These are phyloP conservation scores for Geotrichum fermentans DNA, from an alignment of 1,139 yeast genomes.

Conservation along the genomic window DNA sequence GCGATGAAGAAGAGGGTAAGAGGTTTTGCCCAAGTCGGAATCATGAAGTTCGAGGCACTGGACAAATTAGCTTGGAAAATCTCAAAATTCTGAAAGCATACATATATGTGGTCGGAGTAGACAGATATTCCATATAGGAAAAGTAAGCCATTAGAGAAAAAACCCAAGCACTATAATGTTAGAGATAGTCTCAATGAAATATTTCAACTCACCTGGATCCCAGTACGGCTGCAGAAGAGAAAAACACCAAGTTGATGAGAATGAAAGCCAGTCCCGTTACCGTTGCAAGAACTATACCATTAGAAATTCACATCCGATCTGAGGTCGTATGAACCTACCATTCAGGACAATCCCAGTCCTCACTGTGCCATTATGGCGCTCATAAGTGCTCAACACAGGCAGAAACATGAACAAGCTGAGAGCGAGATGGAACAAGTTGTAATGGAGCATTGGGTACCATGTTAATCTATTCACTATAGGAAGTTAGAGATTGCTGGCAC, in stretches of 20 bases:
- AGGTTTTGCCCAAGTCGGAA: slow-evolving; percentile 65
- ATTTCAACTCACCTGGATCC: slow-evolving; percentile 16
- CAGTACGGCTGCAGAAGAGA: slow-evolving; percentile 45
- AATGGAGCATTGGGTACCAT: slow-evolving; percentile 70
- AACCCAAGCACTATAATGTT: slow-evolving; percentile 55
- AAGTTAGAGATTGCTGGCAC: background rate
- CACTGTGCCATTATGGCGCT: slow-evolving; percentile 74
- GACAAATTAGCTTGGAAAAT: slow-evolving; percentile 5
- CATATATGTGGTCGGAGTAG: slow-evolving; percentile 45
- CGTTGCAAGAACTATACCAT: slow-evolving; percentile 49
- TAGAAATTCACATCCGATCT: background rate
- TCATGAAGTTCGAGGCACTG: slow-evolving; percentile 28
- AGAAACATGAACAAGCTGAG: slow-evolving; percentile 58
- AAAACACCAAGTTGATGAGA: slow-evolving; percentile 50
- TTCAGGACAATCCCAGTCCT: slow-evolving; percentile 81
- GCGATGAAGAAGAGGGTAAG: slow-evolving; percentile 49
- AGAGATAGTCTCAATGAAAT: background rate
- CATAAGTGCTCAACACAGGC: slow-evolving; percentile 62
- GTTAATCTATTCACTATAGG: slow-evolving; percentile 54
- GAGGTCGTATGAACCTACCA: slow-evolving; percentile 12
- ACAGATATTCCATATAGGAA: slow-evolving; percentile 55
- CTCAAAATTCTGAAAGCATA: slow-evolving; percentile 18
- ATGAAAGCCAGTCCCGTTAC: slow-evolving; percentile 66
- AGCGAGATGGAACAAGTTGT: slow-evolving; percentile 55
- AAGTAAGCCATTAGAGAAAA: slow-evolving; percentile 65